Conservation (phyloP, 2,329 filamentous ascomycete species). For the Botrytis fabae region DNA sequence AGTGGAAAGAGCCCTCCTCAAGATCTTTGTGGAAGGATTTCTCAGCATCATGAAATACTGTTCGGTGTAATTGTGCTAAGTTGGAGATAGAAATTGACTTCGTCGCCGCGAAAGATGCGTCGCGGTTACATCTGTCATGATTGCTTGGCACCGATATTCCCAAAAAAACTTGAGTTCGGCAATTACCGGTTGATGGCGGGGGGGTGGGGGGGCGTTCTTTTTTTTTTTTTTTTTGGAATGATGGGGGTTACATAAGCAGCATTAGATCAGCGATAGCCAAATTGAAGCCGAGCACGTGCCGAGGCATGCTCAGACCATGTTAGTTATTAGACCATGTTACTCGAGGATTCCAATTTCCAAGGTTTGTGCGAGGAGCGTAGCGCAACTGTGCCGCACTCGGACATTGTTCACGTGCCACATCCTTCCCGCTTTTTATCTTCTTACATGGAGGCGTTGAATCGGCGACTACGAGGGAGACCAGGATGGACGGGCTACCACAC, state of each 20-base stretch:
- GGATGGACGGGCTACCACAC: background rate
- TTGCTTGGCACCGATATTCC: background rate
- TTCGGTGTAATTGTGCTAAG: background rate
- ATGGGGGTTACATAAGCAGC: background rate
- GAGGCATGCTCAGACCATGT: background rate
- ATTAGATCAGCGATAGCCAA: background rate
- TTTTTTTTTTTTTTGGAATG: background rate
- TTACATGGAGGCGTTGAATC: background rate
- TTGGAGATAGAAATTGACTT: background rate
- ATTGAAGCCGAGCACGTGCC: background rate
- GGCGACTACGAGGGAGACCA: background rate
- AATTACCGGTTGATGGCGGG: background rate
- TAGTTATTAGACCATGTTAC: background rate
- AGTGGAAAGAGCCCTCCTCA: slow-evolving; percentile 31
- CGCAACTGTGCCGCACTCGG: background rate
- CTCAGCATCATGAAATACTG: slow-evolving; percentile 37
- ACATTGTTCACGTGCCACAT: background rate
- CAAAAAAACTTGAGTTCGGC: slow-evolving; percentile 11
- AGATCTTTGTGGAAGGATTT: slow-evolving; percentile 33
- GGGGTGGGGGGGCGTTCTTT: background rate
- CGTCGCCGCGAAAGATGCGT: slow-evolving; percentile 1
- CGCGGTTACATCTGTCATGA: background rate
- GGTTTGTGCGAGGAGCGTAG: background rate
- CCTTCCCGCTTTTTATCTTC: background rate
- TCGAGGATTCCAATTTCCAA: no score